Conservation (phyloP, 352 stramenopile species). For the Globisporangium apiculatum region DNA sequence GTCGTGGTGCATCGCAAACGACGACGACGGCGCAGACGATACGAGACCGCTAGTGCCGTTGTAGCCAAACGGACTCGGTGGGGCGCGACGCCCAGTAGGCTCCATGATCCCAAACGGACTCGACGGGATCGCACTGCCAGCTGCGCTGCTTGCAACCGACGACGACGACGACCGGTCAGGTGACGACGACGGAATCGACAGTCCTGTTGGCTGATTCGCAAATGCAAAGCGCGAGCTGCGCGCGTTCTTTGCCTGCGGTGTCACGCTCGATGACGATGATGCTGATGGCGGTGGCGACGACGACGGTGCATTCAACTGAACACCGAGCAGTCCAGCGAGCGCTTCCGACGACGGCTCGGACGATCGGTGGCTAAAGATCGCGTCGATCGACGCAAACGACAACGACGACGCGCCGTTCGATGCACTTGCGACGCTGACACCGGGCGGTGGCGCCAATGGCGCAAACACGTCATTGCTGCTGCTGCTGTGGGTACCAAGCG, state of each 20-base stretch:
- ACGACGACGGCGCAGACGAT: background rate
- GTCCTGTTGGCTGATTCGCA: slow-evolving; percentile 39
- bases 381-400: slow-evolving; percentile 79
- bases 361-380: slow-evolving; percentile 69
- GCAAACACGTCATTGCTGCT: slow-evolving; percentile 4
- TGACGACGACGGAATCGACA: slow-evolving; percentile 9
- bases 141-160: slow-evolving; percentile 1
- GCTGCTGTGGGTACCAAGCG: slow-evolving; percentile 1
- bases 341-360: slow-evolving; percentile 55
- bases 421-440: background rate
- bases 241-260: slow-evolving; percentile 25
- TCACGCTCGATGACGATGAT: slow-evolving; percentile 31
- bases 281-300: background rate
- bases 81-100: background rate
- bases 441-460: slow-evolving; percentile 4
- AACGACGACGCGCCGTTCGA: slow-evolving; percentile 24
- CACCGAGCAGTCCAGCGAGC: slow-evolving; percentile 53
- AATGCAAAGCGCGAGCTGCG: slow-evolving; percentile 78
- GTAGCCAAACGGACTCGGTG: slow-evolving; percentile 15
- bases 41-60: slow-evolving; percentile 3
- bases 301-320: slow-evolving; percentile 25
- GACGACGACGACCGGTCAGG: background rate
- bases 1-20: slow-evolving; percentile 24
- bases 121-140: slow-evolving; percentile 6
- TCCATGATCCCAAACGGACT: slow-evolving; percentile 16